Conservation (phyloP, 495 filamentous ascomycete genomes). For the Glonium stellatum region DNA sequence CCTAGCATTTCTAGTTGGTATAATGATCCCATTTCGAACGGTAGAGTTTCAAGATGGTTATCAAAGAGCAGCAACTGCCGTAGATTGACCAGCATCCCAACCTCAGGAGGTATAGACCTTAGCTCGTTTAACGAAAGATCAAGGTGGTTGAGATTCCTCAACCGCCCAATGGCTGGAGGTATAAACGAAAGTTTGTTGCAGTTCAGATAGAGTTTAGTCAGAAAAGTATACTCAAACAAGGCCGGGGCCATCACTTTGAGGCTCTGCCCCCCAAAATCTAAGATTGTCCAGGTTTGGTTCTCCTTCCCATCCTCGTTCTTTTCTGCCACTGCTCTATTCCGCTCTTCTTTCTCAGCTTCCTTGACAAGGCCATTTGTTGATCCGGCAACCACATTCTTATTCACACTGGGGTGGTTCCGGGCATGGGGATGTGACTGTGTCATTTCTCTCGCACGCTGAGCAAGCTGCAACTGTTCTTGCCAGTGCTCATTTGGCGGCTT, state of each 20-base stretch:
- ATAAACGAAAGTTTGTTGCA: slow-evolving; percentile 65
- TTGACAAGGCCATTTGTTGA: slow-evolving; percentile 57
- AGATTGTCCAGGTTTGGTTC: slow-evolving; percentile 77
- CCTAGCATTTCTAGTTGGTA: slow-evolving; percentile 81
- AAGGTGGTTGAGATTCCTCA: slow-evolving; percentile 69
- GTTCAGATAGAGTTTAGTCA: slow-evolving; percentile 69
- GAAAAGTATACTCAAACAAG: slow-evolving; percentile 79
- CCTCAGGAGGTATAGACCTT: slow-evolving; percentile 74
- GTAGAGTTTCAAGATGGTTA: slow-evolving; percentile 75
- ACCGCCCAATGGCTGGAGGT: slow-evolving; percentile 67
- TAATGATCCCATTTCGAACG: slow-evolving; percentile 79
- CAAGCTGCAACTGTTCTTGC: slow-evolving; percentile 76
- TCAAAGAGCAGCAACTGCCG: slow-evolving; percentile 76
- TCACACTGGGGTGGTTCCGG: slow-evolving; percentile 45
- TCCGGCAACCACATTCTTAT: slow-evolving; percentile 46
- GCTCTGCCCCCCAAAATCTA: slow-evolving; percentile 92
- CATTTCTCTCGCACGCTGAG: slow-evolving; percentile 61
- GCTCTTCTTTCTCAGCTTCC: slow-evolving; percentile 54
- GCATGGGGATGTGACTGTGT: slow-evolving; percentile 61
- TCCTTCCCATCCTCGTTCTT: slow-evolving; percentile 35
- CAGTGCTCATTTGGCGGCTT: slow-evolving; percentile 74
- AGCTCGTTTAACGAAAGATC: slow-evolving; percentile 87
- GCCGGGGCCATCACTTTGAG: slow-evolving; percentile 68
- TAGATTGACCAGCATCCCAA: slow-evolving; percentile 90
- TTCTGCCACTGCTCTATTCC: slow-evolving; percentile 54